Base-by-base conservation (phyloP, 1,139 yeast genomes). In the Pneumocystis canis region DNA sequence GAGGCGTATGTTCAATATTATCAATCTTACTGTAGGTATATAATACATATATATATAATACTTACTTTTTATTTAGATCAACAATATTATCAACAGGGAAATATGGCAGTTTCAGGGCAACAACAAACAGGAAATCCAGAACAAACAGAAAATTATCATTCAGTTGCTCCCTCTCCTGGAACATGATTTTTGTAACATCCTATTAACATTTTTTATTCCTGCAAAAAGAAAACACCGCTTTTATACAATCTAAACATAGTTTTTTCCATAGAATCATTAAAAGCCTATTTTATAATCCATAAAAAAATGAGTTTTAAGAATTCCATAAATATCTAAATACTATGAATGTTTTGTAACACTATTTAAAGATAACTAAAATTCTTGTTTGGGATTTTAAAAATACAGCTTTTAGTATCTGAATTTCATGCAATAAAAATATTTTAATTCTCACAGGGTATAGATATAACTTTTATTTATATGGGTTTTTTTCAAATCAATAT, bases 1-100 rank as follows among this genome's bases (percentile, higher is more conserved):
- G 67, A 67, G 30, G 68, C 66, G 7, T 67, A 67, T 60, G 67
- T 67, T 39, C 66, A 62, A 59, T 67, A 66, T 47, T 67, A 66
- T 47, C 69, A 67, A 18, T 47, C 54, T 47, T 47, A 47, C 25
- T 47, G 54, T 47, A 25, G 11, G 54, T 25, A 47, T 60, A 56
- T 56, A 56, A 53, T 39, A 14, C 47, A 47, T 47, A 11, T 25
- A 25, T 47, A 3, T 25, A 47, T 16, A 6, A 47, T 47, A 47
- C 14, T 25, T 47, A 47, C 16, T 11, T 47, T 47, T 47, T 47
- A 11, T 47, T 47, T 11, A 47, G 54, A 47, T 25, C 54, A 47
- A 25, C 54, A 47, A 9, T 47, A 47, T 47, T 47, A 47, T 47
- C 54, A 47, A 47, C 54, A 47, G 25, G 54, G 31, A 11, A 47